Base-by-base conservation (phyloP, 2,329 filamentous ascomycete species). In the Chalara sp. region DNA sequence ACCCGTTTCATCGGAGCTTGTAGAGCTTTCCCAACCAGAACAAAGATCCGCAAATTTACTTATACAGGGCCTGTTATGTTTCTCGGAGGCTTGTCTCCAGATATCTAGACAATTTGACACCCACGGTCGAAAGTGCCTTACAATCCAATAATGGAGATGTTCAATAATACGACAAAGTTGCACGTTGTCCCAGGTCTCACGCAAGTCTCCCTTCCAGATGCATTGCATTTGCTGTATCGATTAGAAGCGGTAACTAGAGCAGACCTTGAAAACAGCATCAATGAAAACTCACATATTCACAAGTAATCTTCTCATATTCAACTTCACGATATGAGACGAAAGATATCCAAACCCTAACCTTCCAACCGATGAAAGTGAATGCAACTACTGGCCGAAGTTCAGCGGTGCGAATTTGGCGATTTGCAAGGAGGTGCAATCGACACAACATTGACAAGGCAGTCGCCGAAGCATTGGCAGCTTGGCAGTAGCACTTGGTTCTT, bases 361-460 rank as follows among this genome's bases (percentile, higher is more conserved):
- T 45, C 40, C 33, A 21, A n/a, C 47, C 47, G 32, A 49, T 44
- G 41, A 49, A 49, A 28, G 47, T 49, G 32, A 49, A 49, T 8
- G 47, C 13, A 8, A 49, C 47, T 28, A 44, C 47, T 31, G 47
- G 47, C n/a, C 31, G 47, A 44, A 49, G 35, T 13, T 44, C 47
- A n/a, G 28, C 32, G 5, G n/a, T 13, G 21, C 12, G 7, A 33
- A 12, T 44, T 43, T 43, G 11, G 47, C 31, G 30, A 32, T 12
- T 30, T 11, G 40, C 37, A 44, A 44, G 28, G 32, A 39, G 29
- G 5, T 21, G 33, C 29, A 49, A 32, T 43, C 47, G 28, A 21
- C 30, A 21, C 32, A 49, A 28, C 40, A 49, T 44, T 32, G 47
- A 49, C 12, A 49, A 33, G 5, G 47, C 41, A 12, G 32, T 44